Base-by-base conservation (phyloP, 2,329 filamentous ascomycete genomes). In the Boeremia exigua region DNA sequence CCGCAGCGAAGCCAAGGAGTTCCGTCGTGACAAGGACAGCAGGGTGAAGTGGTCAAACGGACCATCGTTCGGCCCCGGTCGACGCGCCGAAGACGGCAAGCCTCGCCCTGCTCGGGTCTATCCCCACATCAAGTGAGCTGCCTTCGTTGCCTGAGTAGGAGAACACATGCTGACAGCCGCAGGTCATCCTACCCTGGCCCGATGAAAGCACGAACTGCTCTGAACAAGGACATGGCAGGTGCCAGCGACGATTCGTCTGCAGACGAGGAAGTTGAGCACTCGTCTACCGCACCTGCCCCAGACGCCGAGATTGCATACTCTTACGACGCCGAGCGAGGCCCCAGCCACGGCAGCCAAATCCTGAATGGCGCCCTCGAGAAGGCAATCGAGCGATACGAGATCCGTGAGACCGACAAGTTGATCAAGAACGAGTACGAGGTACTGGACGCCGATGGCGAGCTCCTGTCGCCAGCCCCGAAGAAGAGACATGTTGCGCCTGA, bases 371-470 rank as follows among this genome's bases (percentile, higher is more conserved):
- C 85, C 10, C 76, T 87, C 30, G 79, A 78, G 51, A 81, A 84
- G 71, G 85, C 85, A 1, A 81, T 86, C 36, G 81, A 85, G 76
- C 80, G 79, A 60, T 87, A 81, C 67, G 84, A 87, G 74, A 82
- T 80, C 58, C 81, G 81, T 64, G 81, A 85, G 74, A 86, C 83
- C 2, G 82, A 85, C 73, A 84, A 85, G 74, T 71, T 87, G 43
- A 81, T 85, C 70, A 83, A 81, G 75, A 79, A 80, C 52, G 84
- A 87, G 74, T 87, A 86, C 63, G 84, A 86, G 67, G 79, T 78
- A 63, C 81, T 77, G 62, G 80, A 80, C 48, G 61, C 68, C 14
- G 66, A 77, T 30, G 75, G 77, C 56, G 77, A 77, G 62, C 65
- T 69, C 17, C 68, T 69, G 17, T 77, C 74, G 55, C 64, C 69